These are phyloP conservation scores for Hortiboletus flavorubellus DNA, from an alignment of 768 basidiomycete species.

Conservation along the genomic window DNA sequence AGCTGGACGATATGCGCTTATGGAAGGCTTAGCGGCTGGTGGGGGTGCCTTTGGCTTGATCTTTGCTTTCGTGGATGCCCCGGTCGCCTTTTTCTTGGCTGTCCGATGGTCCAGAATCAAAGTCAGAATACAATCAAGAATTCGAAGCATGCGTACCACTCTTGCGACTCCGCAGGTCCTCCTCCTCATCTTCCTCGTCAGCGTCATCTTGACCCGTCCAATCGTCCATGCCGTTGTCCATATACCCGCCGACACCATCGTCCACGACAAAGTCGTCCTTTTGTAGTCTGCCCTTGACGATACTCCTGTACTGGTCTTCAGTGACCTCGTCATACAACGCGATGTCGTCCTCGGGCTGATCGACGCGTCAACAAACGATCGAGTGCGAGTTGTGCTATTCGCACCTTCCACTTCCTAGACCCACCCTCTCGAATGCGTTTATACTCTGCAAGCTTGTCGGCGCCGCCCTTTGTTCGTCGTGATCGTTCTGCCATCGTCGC, in stretches of 20 bases:
- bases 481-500: conserved; percentile 26
- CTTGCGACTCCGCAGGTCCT: conserved; percentile 34
- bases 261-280: conserved; percentile 94
- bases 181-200: conserved; percentile 50
- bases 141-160: conserved; percentile 33
- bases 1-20: conserved; percentile 76
- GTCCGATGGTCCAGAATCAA: conserved; percentile 4
- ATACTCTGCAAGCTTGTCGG: conserved; percentile 55
- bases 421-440: conserved; percentile 61
- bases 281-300: conserved; percentile 80
- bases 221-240: conserved; percentile 96
- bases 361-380: conserved; percentile 24
- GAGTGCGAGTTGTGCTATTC: conserved; percentile 8
- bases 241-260: conserved; percentile 87
- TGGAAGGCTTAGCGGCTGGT: conserved; percentile 51
- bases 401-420: conserved; percentile 54
- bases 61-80: conserved; percentile 34
- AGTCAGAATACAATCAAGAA: neutral
- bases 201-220: conserved; percentile 65
- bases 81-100: conserved; percentile 29
- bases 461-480: conserved; percentile 20
- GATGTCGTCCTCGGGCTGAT: conserved; percentile 53
- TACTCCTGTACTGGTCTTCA: conserved; percentile 82
- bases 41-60: conserved; percentile 46
- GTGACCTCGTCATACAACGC: conserved; percentile 86